Evolutionary conservation across 495 filamentous ascomycete species (phyloP).

Genomic region (Ascodesmis nigricans): DNA sequence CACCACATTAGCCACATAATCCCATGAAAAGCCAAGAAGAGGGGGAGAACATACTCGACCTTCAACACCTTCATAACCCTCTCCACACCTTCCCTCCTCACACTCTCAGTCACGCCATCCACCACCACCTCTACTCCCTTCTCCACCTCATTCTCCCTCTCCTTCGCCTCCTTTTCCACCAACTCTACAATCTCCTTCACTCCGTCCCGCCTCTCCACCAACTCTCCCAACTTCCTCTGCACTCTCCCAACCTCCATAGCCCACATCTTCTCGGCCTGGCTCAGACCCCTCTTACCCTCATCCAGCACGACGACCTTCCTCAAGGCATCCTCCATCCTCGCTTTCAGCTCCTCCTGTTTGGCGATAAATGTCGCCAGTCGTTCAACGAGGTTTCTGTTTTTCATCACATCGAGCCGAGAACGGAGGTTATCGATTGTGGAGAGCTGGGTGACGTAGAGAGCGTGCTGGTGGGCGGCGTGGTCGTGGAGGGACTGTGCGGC

Average conservation of each 20-base stretch:
- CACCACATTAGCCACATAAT: constrained; percentile 3
- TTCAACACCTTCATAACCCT: constrained; percentile 14
- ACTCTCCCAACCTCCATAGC: constrained; percentile 14
- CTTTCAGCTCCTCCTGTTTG: constrained; percentile 16
- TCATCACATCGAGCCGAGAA: constrained; percentile 7
- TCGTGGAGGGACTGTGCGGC: constrained; percentile 19
- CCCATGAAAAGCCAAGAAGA: background rate
- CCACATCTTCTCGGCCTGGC: constrained; percentile 19
- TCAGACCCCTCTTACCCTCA: constrained; percentile 12
- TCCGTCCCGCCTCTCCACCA: constrained; percentile 5
- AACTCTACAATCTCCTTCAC: constrained; percentile 7
- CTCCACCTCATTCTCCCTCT: constrained; percentile 4
- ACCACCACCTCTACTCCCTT: constrained; percentile 4
- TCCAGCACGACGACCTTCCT: constrained; percentile 12
- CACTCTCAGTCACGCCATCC: constrained; percentile 4
- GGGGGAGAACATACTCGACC: constrained; percentile 17
- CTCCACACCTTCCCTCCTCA: constrained; percentile 15
- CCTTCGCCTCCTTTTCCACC: constrained; percentile 2
- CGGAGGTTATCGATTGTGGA: constrained; percentile 11
- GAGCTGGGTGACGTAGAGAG: constrained; percentile 17
- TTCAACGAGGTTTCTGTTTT: constrained; percentile 6
- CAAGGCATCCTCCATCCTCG: constrained; percentile 15
- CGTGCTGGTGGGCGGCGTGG: constrained; percentile 16
- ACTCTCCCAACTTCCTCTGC: constrained; percentile 6
- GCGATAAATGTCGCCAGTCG: constrained; percentile 12